Evolutionary conservation across 768 basidiomycete species (phyloP).

Genomic region (Termitomyces sp.): DNA sequence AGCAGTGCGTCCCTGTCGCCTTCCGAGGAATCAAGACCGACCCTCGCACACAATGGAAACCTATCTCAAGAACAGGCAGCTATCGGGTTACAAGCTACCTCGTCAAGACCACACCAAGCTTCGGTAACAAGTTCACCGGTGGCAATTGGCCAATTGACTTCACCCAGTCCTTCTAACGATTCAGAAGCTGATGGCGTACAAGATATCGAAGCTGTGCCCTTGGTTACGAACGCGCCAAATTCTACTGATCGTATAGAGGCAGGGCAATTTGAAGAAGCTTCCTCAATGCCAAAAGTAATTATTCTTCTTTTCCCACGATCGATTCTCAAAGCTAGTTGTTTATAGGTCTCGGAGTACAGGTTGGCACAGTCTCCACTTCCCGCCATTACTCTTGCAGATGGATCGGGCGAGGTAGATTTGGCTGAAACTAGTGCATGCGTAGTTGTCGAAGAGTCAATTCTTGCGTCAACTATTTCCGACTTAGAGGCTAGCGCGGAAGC

Average conservation of each 20-base stretch:
- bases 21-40: background rate
- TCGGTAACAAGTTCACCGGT: background rate
- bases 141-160: background rate
- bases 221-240: background rate
- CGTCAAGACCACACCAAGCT: background rate
- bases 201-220: background rate
- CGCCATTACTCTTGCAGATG: background rate
- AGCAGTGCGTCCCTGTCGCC: background rate
- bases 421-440: background rate
- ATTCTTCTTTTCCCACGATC: background rate
- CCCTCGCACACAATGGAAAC: background rate
- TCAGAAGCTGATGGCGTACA: background rate
- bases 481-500: background rate
- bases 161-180: background rate
- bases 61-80: background rate
- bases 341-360: background rate
- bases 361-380: background rate
- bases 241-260: background rate
- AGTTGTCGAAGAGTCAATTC: background rate
- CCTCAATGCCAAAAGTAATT: background rate
- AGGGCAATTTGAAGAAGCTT: background rate
- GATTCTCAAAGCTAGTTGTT: background rate
- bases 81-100: background rate
- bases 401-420: background rate
- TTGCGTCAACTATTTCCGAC: background rate